Evolutionary conservation across 2,329 filamentous ascomycete species (phyloP).

Genomic region (Grosmannia huntii): DNA sequence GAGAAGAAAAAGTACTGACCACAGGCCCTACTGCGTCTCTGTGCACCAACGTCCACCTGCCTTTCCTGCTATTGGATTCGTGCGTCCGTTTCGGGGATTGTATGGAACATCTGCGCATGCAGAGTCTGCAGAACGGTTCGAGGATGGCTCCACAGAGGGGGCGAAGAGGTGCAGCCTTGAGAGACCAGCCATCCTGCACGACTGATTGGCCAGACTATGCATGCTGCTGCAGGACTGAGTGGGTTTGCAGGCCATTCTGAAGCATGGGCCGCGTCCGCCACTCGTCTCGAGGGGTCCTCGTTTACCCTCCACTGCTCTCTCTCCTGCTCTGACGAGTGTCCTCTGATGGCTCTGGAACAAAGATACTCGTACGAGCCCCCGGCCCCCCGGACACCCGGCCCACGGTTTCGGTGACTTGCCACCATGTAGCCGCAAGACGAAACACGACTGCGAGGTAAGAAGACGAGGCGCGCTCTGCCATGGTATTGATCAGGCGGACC

Average conservation of each 20-base stretch:
- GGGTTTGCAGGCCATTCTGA: not conserved
- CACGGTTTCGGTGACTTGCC: not conserved
- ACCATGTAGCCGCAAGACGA: not conserved
- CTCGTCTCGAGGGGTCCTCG: not conserved
- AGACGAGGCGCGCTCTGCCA: not conserved
- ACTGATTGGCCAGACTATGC: not conserved
- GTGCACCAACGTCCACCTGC: not conserved
- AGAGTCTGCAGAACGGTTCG: not conserved
- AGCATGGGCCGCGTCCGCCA: not conserved
- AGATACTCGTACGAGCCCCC: not conserved
- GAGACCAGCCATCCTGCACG: not conserved
- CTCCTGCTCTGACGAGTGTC: not conserved
- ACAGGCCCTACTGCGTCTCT: not conserved
- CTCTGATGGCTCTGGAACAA: not conserved
- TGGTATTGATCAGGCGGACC: not conserved
- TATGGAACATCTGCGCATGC: not conserved
- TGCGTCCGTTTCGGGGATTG: not conserved
- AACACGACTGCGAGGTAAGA: not conserved
- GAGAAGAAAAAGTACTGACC: too few relatives aligned
- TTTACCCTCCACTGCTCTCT: not conserved
- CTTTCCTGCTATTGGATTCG: not conserved
- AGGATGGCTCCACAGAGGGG: not conserved
- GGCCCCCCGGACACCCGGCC: not conserved
- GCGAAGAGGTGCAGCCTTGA: not conserved
- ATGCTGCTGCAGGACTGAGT: not conserved